Evolutionary conservation across 2,329 filamentous ascomycete genomes (phyloP), one percentile per base, ranked within the genome.

Genomic region (Didymella glomerata): DNA sequence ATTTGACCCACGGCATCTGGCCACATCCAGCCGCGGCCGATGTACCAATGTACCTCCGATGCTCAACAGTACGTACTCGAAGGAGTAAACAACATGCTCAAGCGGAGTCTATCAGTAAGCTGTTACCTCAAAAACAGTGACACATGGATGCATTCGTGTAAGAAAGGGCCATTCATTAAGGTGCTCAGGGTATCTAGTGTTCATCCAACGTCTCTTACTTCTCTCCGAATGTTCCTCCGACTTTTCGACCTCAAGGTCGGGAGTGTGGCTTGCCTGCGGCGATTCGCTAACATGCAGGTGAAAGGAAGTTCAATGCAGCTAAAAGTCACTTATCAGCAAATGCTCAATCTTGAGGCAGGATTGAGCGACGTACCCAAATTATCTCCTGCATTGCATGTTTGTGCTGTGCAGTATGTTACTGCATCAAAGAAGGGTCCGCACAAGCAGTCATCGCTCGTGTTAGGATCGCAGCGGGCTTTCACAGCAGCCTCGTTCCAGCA

Each of bases 401-500:
- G 52, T 25, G 68, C 68, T 25, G 69, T 66, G 48, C 74, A 76
- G 9, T 54, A 38, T 8, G 72, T 73, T 24, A 76, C 72, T 9
- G 61, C 61, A 44, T 76, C 68, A 47, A 76, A 73, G 60, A 76
- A 76, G 4, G 61, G 54, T 8, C 72, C 74, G 48, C 74, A 76
- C 24, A 76, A 48, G 45, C 74, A 76, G 9, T 60, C 60, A 18
- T 76, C 71, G 57, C 71, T 68, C 18, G 24, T 44, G 24, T 74
- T 72, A 4, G 74, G 74, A 47, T 76, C 71, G 53, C 74, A 76
- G 3, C 51, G 56, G 27, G 68, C 70, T 34, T 61, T 47, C 28
- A 51, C 67, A 20, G 68, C 73, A 4, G 67, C 67, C 57, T 74
- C 68, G 40, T 76, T 74, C 73, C 73, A 76, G 57, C 74, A 76